Base-by-base conservation (phyloP, 441 rosid genomes). In the Euphorbia celastroides region DNA sequence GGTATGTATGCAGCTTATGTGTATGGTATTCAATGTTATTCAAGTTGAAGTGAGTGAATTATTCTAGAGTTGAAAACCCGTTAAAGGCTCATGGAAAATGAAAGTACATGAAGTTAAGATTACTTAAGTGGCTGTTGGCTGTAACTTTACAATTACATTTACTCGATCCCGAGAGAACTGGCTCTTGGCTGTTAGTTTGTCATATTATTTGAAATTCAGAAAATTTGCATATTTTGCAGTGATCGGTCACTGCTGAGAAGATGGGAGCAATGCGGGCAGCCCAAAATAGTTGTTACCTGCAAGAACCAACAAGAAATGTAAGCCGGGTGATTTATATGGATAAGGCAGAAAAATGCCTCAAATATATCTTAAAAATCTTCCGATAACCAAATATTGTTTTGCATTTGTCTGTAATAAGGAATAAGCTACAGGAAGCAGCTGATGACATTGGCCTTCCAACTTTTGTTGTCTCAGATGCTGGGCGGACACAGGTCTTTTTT, bases 391-490 rank as follows among this genome's bases (percentile, higher is more conserved):
- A 5, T 19, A 7, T 44, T 44, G 48, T 44, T 55, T 75, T 23
- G 52, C 26, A 14, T 57, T 70, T 62, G 46, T 56, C 69, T 23
- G 57, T 69, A 62, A 22, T 71, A 74, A 89, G 96, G 96, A 88
- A 84, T 72, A 86, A 78, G 75, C 70, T 88, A 61, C 77, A 79
- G 73, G 96, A 88, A 79, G 86, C 89, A 66, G 95, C 98, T 75
- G 93, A 88, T 74, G 76, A 65, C 67, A 70, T 83, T 38, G 95
- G 95, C 70, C 93, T 92, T 70, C 95, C 95, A 9, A 86, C 95
- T 70, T 92, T 84, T 80, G 87, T 84, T 67, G 97, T 90, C 16
- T 90, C 98, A 65, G 98, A 92, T 86, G 98, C 96, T 62, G 98
- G 97, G 74, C 72, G 86, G 83, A 92, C 98, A 64, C 85, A 92